These are phyloP conservation scores for Oidium heveae DNA, from an alignment of 2,329 filamentous ascomycete species.

Conservation along the genomic window DNA sequence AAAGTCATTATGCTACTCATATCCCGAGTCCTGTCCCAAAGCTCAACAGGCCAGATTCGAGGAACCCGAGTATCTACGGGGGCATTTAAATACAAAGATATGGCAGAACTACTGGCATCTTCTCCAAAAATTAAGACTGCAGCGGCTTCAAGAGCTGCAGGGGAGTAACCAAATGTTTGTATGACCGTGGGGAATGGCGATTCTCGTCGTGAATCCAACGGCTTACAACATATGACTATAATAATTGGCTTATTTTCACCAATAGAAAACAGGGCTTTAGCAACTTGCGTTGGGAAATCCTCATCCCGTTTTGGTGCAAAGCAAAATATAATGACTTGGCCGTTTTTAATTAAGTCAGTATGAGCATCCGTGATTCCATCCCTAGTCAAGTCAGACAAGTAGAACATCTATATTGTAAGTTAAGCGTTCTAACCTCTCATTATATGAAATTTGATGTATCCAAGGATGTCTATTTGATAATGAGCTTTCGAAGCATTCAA, in stretches of 20 bases:
- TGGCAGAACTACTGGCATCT: conserved; percentile 6
- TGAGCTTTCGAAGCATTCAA: conserved; percentile 42
- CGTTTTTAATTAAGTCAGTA: conserved; percentile 13
- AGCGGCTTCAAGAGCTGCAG: conserved; percentile 22
- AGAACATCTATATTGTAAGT: conserved; percentile 3
- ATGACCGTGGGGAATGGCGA: conserved; percentile 25
- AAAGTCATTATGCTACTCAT: conserved; percentile 8
- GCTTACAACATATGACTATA: conserved; percentile 25
- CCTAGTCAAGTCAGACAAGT: conserved; percentile 2
- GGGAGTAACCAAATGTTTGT: conserved; percentile 23
- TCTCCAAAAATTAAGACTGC: conserved; percentile 27
- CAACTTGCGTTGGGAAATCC: conserved; percentile 25
- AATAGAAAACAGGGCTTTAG: conserved; percentile 16
- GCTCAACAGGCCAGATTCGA: conserved; percentile 11
- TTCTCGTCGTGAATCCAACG: conserved; percentile 17
- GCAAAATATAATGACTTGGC: conserved; percentile 23
- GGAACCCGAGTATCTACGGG: conserved; percentile 1
- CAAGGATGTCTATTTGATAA: conserved; percentile 31
- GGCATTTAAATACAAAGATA: neutral
- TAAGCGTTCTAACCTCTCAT: conserved; percentile 18
- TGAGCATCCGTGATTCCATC: conserved; percentile 23
- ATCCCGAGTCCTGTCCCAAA: conserved; percentile 12
- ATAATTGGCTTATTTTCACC: conserved; percentile 25
- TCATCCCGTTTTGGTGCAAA: conserved; percentile 17
- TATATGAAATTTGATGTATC: conserved; percentile 49